These are phyloP conservation scores for Fagopyrum esculentum DNA, from an alignment of 148 eudicot species.

Conservation along the genomic window DNA sequence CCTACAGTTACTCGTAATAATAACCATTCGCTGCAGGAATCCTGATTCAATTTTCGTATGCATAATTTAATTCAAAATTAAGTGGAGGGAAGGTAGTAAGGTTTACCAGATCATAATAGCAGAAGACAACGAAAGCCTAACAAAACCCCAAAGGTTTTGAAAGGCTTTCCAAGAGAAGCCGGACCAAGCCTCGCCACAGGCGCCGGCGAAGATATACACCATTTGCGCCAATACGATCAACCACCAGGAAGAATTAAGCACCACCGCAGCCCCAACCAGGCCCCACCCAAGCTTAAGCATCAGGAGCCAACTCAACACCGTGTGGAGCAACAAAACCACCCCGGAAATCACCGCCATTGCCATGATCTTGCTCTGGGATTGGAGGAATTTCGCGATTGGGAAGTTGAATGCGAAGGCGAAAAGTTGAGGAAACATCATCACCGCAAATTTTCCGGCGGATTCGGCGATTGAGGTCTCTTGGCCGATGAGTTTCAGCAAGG, in stretches of 20 bases:
- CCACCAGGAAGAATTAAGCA: slow-evolving; percentile 31
- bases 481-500: slow-evolving; percentile 28
- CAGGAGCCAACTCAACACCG: slow-evolving; percentile 23
- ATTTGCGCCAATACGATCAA: slow-evolving; percentile 27
- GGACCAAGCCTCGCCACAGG: slow-evolving; percentile 27
- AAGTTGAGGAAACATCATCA: slow-evolving; percentile 35
- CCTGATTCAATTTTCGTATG: no score
- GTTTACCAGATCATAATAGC: slow-evolving; percentile 33
- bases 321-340: slow-evolving; percentile 18
- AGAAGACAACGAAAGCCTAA: slow-evolving; percentile 30
- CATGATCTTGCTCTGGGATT: slow-evolving; percentile 29
- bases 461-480: slow-evolving; percentile 20
- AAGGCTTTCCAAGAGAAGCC: slow-evolving; percentile 33
- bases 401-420: slow-evolving; percentile 33
- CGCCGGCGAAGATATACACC: slow-evolving; percentile 21
- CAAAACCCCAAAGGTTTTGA: slow-evolving; percentile 28
- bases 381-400: slow-evolving; percentile 31
- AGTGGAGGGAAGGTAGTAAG: background rate
- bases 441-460: slow-evolving; percentile 23
- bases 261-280: slow-evolving; percentile 25
- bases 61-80: no score
- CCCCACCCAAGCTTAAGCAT: slow-evolving; percentile 25
- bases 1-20: no score
- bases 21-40: no score
- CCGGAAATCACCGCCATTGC: slow-evolving; percentile 27